These are phyloP conservation scores for Malus hybrid DNA, from an alignment of 331 rosid species.

Conservation along the genomic window DNA sequence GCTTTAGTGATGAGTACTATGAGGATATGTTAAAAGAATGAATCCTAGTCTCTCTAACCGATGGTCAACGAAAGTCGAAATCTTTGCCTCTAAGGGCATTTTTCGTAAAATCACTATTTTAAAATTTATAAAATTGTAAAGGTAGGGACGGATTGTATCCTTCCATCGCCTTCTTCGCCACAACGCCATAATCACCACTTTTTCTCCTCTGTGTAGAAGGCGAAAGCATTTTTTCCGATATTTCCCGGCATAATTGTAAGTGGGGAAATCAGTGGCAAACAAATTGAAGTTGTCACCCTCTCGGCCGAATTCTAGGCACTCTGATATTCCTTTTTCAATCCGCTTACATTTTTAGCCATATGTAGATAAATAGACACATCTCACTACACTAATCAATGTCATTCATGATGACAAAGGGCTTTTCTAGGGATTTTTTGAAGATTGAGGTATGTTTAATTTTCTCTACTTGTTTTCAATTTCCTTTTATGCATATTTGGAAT, in stretches of 20 bases:
- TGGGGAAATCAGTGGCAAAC: neutral
- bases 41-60: too few relatives aligned
- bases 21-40: too few relatives aligned
- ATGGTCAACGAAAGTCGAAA: too few relatives aligned
- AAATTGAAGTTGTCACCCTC: neutral
- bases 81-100: too few relatives aligned
- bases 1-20: too few relatives aligned
- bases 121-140: too few relatives aligned
- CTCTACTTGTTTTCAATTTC: neutral
- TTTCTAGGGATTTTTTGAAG: neutral
- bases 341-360: neutral
- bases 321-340: neutral
- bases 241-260: neutral
- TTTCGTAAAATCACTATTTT: too few relatives aligned
- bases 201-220: neutral
- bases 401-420: neutral
- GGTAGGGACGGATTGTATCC: too few relatives aligned
- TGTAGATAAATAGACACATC: neutral
- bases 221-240: neutral
- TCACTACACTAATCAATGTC: rapidly evolving
- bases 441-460: neutral
- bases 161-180: neutral
- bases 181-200: neutral
- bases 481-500: neutral
- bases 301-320: neutral